Evolutionary conservation across 495 filamentous ascomycete genomes (phyloP).

Genomic region (Hyphodiscus hymeniophilus): DNA sequence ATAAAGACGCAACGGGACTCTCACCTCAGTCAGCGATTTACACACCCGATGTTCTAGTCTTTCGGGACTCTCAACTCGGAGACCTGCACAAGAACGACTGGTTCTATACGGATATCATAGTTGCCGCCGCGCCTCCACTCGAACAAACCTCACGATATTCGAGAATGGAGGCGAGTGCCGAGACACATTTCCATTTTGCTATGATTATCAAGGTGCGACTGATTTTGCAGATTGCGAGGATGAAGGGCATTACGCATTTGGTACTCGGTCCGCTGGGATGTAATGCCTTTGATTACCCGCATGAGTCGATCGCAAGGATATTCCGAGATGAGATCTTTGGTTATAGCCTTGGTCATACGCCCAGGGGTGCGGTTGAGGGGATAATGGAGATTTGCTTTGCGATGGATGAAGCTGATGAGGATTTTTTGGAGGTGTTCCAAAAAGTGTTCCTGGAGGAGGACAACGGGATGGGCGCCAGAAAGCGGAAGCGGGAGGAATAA

Average conservation of each 20-base stretch:
- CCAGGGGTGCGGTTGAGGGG: slow-evolving; percentile 15
- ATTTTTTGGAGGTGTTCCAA: slow-evolving; percentile 16
- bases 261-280: slow-evolving; percentile 65
- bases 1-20: too few species aligned
- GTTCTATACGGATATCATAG: slow-evolving; percentile 49
- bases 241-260: slow-evolving; percentile 39
- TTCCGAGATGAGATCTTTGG: slow-evolving; percentile 47
- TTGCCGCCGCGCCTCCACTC: slow-evolving; percentile 43
- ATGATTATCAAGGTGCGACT: slow-evolving; percentile 52
- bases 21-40: slow-evolving; percentile 45
- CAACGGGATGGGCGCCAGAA: too few species aligned
- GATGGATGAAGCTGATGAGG: slow-evolving; percentile 19
- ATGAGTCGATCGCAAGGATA: slow-evolving; percentile 49
- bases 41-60: slow-evolving; percentile 43
- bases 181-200: slow-evolving; percentile 11
- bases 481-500: background rate
- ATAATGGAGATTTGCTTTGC: slow-evolving; percentile 21
- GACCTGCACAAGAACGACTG: slow-evolving; percentile 29
- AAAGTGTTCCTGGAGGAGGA: slow-evolving; percentile 3
- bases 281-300: slow-evolving; percentile 58
- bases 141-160: too few species aligned
- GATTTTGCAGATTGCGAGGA: slow-evolving; percentile 47
- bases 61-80: slow-evolving; percentile 27
- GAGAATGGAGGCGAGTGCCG: slow-evolving; percentile 29
- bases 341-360: slow-evolving; percentile 28